phyloP scores from a whole-genome alignment of 441 rosid genomes.

The Populus hybrid region DNA sequence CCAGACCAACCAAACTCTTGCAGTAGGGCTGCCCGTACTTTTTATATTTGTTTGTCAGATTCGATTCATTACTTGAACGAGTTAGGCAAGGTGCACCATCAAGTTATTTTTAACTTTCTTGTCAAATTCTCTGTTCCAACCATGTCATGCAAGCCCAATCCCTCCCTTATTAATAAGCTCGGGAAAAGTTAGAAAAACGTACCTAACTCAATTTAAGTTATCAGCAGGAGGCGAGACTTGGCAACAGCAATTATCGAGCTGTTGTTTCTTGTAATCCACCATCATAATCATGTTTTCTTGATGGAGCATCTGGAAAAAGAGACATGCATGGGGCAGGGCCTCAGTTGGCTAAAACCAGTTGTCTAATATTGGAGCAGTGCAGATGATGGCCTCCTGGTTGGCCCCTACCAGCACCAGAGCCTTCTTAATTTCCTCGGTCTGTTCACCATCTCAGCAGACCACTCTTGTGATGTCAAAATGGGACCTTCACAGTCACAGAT shows the following conservation, averaged over 20 bases:
- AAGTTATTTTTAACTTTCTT: neutral
- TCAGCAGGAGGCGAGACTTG: neutral
- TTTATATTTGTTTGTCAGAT: too few species aligned
- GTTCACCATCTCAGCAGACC: neutral
- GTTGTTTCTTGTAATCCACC: neutral
- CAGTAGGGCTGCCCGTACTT: neutral
- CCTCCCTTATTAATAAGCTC: neutral
- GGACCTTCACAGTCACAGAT: neutral
- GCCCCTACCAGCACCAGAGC: neutral
- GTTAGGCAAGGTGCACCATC: neutral
- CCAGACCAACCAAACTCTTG: neutral
- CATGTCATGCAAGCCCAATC: neutral
- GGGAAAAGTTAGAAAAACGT: neutral
- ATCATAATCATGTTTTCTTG: neutral
- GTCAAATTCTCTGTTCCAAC: neutral
- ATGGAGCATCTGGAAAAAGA: neutral
- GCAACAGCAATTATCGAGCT: neutral
- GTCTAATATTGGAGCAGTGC: neutral
- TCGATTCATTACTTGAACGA: too few species aligned
- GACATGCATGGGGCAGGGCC: neutral
- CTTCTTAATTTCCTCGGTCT: neutral
- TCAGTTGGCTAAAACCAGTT: neutral
- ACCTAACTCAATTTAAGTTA: neutral
- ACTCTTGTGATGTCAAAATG: neutral
- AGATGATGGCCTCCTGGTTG: neutral